Evolutionary conservation across 495 filamentous ascomycete genomes (phyloP).

Genomic region (Aspergillus bertholletiae): DNA sequence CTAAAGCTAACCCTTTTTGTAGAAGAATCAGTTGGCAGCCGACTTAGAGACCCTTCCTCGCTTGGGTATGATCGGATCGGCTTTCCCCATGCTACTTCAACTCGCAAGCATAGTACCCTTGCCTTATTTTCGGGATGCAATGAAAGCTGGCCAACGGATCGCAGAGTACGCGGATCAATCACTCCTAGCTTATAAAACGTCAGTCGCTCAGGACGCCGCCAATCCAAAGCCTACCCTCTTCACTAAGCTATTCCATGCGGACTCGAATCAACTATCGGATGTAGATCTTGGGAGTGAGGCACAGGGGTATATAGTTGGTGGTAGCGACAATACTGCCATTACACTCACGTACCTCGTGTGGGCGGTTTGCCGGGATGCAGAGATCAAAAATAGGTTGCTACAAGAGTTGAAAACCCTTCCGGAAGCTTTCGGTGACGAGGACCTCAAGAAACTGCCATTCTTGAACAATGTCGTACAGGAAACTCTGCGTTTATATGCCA

Average conservation of each 20-base stretch:
- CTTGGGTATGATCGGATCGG: slow-evolving; percentile 10
- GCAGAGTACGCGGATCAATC: slow-evolving; percentile 24
- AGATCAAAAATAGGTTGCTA: slow-evolving; percentile 8
- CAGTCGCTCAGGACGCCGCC: slow-evolving; percentile 29
- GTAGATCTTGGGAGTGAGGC: slow-evolving; percentile 30
- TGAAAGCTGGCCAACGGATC: slow-evolving; percentile 9
- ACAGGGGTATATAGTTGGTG: slow-evolving; percentile 35
- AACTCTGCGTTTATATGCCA: slow-evolving; percentile 42
- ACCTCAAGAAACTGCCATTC: slow-evolving; percentile 27
- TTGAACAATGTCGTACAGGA: slow-evolving; percentile 48
- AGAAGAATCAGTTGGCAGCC: slow-evolving; percentile 21
- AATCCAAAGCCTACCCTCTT: slow-evolving; percentile 29
- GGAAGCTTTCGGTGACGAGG: slow-evolving; percentile 13
- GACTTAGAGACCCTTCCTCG: slow-evolving; percentile 15
- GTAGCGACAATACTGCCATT: slow-evolving; percentile 32
- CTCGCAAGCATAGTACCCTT: not conserved
- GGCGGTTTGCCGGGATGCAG: slow-evolving; percentile 15
- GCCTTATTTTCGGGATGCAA: not conserved
- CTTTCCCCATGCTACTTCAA: slow-evolving; percentile 16
- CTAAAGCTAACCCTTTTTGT: too few relatives aligned
- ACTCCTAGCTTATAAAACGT: slow-evolving; percentile 22
- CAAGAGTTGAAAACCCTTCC: slow-evolving; percentile 16
- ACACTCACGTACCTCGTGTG: slow-evolving; percentile 35
- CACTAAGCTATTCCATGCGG: slow-evolving; percentile 27
- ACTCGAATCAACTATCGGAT: slow-evolving; percentile 17